Percentiles rank a stretch among this genome's conserved stretches.
phyloP scores from a whole-genome alignment of 768 basidiomycete species.

The Psilocybe cubensis region DNA sequence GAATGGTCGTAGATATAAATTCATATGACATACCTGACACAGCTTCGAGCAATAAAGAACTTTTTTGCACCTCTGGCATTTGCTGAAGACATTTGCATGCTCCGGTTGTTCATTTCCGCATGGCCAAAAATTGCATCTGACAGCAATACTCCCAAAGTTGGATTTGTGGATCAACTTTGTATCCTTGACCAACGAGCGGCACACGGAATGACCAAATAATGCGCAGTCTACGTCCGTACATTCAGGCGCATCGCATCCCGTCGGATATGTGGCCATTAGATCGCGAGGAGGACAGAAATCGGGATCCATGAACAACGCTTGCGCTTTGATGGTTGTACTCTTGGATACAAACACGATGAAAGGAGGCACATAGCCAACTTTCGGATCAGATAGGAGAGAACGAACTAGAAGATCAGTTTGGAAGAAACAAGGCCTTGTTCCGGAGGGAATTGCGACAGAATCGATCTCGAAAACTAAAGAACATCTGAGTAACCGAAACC shows the following conservation, averaged over 20 bases:
- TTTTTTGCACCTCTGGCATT: constrained; percentile 21
- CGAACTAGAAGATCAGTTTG: constrained; percentile 24
- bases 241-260: constrained; percentile 7
- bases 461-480: constrained; percentile 13
- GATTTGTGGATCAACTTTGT: constrained; percentile 15
- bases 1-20: background rate
- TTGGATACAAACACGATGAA: constrained; percentile 19
- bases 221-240: constrained; percentile 18
- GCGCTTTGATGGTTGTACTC: background rate
- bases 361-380: constrained; percentile 21
- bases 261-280: constrained; percentile 17
- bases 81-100: background rate
- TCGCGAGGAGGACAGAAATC: constrained; percentile 12
- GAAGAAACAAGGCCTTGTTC: constrained; percentile 18
- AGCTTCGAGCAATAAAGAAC: constrained; percentile 20
- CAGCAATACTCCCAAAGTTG: constrained; percentile 1
- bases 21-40: constrained; percentile 18
- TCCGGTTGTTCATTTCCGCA: constrained; percentile 11
- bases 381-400: constrained; percentile 21
- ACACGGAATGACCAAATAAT: constrained; percentile 17
- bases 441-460: background rate
- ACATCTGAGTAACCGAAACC: background rate
- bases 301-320: constrained; percentile 21
- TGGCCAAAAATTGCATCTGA: constrained; percentile 23
- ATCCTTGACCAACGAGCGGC: constrained; percentile 12